A percentile compares a stretch with the other conserved stretches of the same genome.
Conservation (phyloP, 2,329 filamentous ascomycete genomes). For the Curvularia verruculosa region DNA sequence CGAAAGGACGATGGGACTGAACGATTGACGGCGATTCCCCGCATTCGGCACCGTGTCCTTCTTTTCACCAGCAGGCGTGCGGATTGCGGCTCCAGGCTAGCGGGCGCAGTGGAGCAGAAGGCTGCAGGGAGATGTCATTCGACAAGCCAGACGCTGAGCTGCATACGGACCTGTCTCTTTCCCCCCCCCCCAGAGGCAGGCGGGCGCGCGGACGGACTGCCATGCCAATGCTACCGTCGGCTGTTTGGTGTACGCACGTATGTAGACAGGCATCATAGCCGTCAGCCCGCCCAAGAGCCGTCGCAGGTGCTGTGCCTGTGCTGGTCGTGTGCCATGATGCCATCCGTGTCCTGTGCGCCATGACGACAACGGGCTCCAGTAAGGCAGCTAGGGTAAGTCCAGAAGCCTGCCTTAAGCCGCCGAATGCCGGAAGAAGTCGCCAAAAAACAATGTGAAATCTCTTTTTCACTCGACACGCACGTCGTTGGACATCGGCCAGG, state of each 20-base stretch:
- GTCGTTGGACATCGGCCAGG: conserved; percentile 27
- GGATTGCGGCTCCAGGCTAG: conserved; percentile 35
- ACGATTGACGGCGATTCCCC: conserved; percentile 41
- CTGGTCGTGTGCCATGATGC: conserved; percentile 38
- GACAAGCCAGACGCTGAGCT: conserved; percentile 27
- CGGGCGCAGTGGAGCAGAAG: conserved; percentile 35
- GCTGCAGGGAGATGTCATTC: conserved; percentile 34
- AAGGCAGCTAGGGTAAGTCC: conserved; percentile 14
- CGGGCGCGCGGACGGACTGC: conserved; percentile 11
- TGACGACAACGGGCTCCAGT: conserved; percentile 32
- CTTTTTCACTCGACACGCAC: conserved; percentile 15
- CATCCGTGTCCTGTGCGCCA: conserved; percentile 18
- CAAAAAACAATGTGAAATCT: conserved; percentile 20
- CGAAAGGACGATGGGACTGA: conserved; percentile 36
- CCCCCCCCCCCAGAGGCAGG: no score
- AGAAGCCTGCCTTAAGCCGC: conserved; percentile 26
- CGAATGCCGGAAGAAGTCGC: conserved; percentile 35
- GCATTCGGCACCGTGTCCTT: conserved; percentile 43
- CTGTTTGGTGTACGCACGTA: conserved; percentile 8
- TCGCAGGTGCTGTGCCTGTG: conserved; percentile 1
- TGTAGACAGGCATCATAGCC: no score
- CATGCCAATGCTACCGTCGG: conserved; percentile 6
- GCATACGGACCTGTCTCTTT: conserved; percentile 5
- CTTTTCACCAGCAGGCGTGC: conserved; percentile 37
- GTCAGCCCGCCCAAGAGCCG: not conserved